A percentile compares a stretch with the other conserved stretches of the same genome.
Evolutionary conservation across 768 basidiomycete genomes (phyloP).

Genomic region (Lentinula raphanica): DNA sequence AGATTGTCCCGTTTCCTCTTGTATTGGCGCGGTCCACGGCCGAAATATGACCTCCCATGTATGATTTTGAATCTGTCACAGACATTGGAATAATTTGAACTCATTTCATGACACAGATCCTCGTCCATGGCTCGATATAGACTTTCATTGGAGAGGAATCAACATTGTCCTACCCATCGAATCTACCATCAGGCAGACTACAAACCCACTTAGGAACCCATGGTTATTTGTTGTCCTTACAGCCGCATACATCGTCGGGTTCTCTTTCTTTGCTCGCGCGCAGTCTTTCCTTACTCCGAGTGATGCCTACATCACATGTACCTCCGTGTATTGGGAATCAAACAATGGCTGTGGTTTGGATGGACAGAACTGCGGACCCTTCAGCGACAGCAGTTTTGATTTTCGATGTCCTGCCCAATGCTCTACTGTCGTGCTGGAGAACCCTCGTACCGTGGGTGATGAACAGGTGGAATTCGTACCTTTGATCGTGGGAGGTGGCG

Average conservation of each 20-base stretch:
- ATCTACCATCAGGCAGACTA: conserved; percentile 43
- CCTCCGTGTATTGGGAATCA: conserved; percentile 63
- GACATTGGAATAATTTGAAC: background rate
- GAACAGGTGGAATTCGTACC: conserved; percentile 63
- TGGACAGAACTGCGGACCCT: conserved; percentile 60
- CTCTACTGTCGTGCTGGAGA: conserved; percentile 56
- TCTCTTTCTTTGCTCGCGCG: conserved; percentile 68
- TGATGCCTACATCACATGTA: conserved; percentile 61
- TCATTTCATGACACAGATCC: conserved; percentile 34
- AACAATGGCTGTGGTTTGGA: conserved; percentile 73
- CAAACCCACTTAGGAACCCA: conserved; percentile 44
- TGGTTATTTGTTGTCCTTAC: conserved; percentile 53
- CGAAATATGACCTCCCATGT: conserved; percentile 49
- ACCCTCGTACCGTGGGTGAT: conserved; percentile 69
- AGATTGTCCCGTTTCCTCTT: conserved; percentile 15
- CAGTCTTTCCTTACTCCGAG: conserved; percentile 69
- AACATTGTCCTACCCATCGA: conserved; percentile 48
- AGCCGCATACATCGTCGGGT: conserved; percentile 60
- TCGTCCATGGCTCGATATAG: conserved; percentile 48
- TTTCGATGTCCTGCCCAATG: conserved; percentile 83
- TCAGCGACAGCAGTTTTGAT: conserved; percentile 54
- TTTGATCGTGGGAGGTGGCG: conserved; percentile 83
- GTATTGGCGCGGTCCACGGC: conserved; percentile 58
- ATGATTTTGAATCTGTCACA: conserved; percentile 13
- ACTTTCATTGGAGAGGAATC: conserved; percentile 31